Evolutionary conservation across 148 eudicot species (phyloP).

Genomic region (Camellia sinensis): DNA sequence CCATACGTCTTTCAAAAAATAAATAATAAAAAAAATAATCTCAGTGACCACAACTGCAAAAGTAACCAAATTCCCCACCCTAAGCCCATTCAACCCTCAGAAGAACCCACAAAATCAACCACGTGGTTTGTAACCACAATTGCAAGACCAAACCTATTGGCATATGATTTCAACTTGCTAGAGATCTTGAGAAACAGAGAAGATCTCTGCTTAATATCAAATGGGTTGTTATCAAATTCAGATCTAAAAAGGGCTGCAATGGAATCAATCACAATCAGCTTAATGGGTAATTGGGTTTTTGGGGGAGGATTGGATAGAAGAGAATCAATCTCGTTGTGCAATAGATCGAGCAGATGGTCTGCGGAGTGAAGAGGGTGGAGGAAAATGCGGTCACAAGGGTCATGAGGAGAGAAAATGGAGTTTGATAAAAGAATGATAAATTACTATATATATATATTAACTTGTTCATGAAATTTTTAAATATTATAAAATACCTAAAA

Average conservation of each 20-base stretch:
- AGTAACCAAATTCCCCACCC: conserved; percentile 56
- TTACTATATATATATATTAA: too few relatives aligned
- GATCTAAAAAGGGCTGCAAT: conserved; percentile 75
- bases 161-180: conserved; percentile 47
- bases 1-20: too few relatives aligned
- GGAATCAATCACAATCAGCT: conserved; percentile 69
- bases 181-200: conserved; percentile 68
- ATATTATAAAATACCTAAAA: too few relatives aligned
- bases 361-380: conserved; percentile 47
- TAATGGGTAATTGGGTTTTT: conserved; percentile 33
- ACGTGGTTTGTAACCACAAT: conserved; percentile 84
- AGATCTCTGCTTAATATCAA: conserved; percentile 60
- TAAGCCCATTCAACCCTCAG: conserved; percentile 38
- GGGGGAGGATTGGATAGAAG: conserved; percentile 26
- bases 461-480: too few relatives aligned
- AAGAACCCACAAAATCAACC: conserved; percentile 52
- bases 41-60: too few relatives aligned
- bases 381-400: conserved; percentile 46
- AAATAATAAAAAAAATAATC: too few relatives aligned
- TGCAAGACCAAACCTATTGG: conserved; percentile 62
- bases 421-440: too few relatives aligned
- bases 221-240: conserved; percentile 57
- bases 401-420: conserved; percentile 20
- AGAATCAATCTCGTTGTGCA: conserved; percentile 48
- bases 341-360: conserved; percentile 70